Evolutionary conservation across 2,329 filamentous ascomycete species (phyloP).

Genomic region (Camillea tinctor): DNA sequence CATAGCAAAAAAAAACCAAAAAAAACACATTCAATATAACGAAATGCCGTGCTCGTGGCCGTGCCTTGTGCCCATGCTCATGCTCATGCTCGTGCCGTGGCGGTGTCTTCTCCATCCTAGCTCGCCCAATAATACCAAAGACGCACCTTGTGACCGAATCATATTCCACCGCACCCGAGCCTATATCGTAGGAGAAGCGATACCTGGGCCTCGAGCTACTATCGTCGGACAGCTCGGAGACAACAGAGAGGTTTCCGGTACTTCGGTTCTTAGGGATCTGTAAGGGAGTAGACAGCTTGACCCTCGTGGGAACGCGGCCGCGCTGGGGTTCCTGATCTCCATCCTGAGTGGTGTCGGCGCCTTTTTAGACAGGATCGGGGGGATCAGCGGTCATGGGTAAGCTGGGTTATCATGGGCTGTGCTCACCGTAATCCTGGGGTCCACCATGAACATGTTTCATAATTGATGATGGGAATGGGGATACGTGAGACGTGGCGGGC

Average conservation of each 20-base stretch:
- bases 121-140: constrained; percentile 4
- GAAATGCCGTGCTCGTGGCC: not conserved
- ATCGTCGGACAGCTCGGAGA: constrained; percentile 41
- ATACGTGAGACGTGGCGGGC: not conserved
- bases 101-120: not conserved
- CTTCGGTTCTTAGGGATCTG: constrained; percentile 64
- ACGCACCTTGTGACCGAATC: constrained; percentile 74
- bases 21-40: not conserved
- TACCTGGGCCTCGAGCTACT: constrained; percentile 57
- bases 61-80: not conserved
- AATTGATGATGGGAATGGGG: constrained; percentile 32
- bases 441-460: constrained; percentile 46
- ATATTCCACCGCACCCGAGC: constrained; percentile 59
- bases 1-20: too few species aligned
- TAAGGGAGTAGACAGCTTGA: constrained; percentile 46
- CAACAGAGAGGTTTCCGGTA: constrained; percentile 58
- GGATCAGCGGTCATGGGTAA: constrained; percentile 25
- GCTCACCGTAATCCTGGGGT: constrained; percentile 43
- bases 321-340: constrained; percentile 34
- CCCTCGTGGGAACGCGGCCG: constrained; percentile 36
- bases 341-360: constrained; percentile 41
- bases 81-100: not conserved
- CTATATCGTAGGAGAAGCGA: constrained; percentile 76
- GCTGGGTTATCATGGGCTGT: constrained; percentile 9
- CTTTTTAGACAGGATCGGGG: constrained; percentile 30